Conservation (phyloP, 495 filamentous ascomycete genomes). For the Aspergillus biplanus region DNA sequence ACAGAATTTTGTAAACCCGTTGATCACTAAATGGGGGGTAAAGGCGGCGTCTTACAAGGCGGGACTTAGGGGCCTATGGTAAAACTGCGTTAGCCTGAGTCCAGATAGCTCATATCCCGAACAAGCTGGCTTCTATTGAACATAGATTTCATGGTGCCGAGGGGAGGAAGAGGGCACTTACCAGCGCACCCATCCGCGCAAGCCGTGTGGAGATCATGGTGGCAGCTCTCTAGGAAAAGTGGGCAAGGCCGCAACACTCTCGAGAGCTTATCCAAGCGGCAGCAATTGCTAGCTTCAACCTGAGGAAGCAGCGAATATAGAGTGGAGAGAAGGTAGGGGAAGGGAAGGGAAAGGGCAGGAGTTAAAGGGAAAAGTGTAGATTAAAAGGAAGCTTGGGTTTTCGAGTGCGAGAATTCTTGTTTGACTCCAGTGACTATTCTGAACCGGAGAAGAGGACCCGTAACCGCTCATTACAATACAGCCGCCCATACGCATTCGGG, state of each 20-base stretch:
- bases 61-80: slow-evolving; percentile 51
- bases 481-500: slow-evolving; percentile 41
- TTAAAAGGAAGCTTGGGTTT: slow-evolving; percentile 52
- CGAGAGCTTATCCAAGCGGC: slow-evolving; percentile 38
- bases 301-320: slow-evolving; percentile 33
- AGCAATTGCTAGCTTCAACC: slow-evolving; percentile 48
- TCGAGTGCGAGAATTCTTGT: slow-evolving; percentile 39
- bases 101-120: neutral
- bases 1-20: slow-evolving; percentile 1
- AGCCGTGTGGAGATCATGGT: slow-evolving; percentile 61
- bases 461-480: slow-evolving; percentile 49
- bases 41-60: slow-evolving; percentile 53
- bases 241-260: slow-evolving; percentile 40
- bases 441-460: slow-evolving; percentile 49
- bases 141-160: slow-evolving; percentile 1
- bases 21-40: slow-evolving; percentile 13
- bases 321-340: slow-evolving; percentile 39
- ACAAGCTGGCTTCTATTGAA: slow-evolving; percentile 10
- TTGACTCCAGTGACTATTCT: slow-evolving; percentile 32
- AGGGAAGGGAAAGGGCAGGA: slow-evolving; percentile 29
- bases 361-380: slow-evolving; percentile 39
- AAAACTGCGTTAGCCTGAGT: slow-evolving; percentile 31
- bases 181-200: slow-evolving; percentile 60
- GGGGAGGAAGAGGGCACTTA: slow-evolving; percentile 36
- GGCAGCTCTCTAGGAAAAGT: slow-evolving; percentile 44